These are phyloP conservation scores for Hypoxylon cercidicola DNA, from an alignment of 495 filamentous ascomycete species.

Conservation along the genomic window DNA sequence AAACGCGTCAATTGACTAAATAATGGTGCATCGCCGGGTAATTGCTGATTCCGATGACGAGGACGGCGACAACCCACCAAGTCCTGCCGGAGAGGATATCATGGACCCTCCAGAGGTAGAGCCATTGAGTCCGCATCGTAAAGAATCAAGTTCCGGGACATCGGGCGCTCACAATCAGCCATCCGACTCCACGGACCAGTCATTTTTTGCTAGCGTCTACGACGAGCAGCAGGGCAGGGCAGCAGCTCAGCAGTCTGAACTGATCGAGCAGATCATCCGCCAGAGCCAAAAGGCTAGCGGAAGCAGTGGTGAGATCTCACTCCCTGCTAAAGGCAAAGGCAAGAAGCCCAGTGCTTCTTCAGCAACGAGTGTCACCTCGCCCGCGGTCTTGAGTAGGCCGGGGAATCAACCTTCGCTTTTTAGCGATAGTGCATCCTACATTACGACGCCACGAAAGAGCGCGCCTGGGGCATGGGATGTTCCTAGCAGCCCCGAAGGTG, in stretches of 20 bases:
- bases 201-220: slow-evolving; percentile 43
- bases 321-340: slow-evolving; percentile 29
- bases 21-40: slow-evolving; percentile 40
- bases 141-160: slow-evolving; percentile 12
- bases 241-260: slow-evolving; percentile 33
- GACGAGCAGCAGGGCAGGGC: slow-evolving; percentile 38
- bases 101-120: slow-evolving; percentile 36
- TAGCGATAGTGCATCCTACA: slow-evolving; percentile 25
- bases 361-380: slow-evolving; percentile 41
- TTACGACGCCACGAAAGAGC: slow-evolving; percentile 42
- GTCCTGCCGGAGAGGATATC: slow-evolving; percentile 21
- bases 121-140: slow-evolving; percentile 38
- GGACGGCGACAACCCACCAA: slow-evolving; percentile 36
- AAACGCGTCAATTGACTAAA: slow-evolving; percentile 28
- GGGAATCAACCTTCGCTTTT: slow-evolving; percentile 25
- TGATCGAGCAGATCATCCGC: slow-evolving; percentile 45
- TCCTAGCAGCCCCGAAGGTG: slow-evolving; percentile 40
- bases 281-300: slow-evolving; percentile 45
- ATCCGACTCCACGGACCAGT: slow-evolving; percentile 40
- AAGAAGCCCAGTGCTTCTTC: slow-evolving; percentile 38
- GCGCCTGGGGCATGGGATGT: slow-evolving; percentile 42
- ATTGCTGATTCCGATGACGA: slow-evolving; percentile 48
- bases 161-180: slow-evolving; percentile 14
- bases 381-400: slow-evolving; percentile 23
- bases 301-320: slow-evolving; percentile 40